A percentile compares a stretch with the other conserved stretches of the same genome.
Conservation (phyloP, 2,329 filamentous ascomycete species). For the Cladorrhinum sp. region DNA sequence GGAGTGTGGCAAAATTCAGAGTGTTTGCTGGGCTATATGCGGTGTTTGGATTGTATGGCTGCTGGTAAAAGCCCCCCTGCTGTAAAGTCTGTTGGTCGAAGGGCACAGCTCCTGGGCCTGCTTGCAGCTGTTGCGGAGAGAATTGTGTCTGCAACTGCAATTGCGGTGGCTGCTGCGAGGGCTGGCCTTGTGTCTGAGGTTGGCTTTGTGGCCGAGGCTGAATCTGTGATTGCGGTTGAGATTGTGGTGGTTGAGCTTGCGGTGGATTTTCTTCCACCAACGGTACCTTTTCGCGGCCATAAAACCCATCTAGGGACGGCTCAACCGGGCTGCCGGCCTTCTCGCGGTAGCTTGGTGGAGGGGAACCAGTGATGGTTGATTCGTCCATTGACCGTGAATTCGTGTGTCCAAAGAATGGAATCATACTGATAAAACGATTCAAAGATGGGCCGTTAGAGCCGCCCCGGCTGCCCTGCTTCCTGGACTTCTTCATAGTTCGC, state of each 20-base stretch:
- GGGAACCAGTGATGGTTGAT: conserved; percentile 7
- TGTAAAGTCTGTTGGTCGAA: not conserved
- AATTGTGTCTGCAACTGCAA: conserved; percentile 1
- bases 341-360: conserved; percentile 26
- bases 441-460: conserved; percentile 15
- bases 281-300: conserved; percentile 23
- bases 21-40: conserved; percentile 18
- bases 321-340: conserved; percentile 13
- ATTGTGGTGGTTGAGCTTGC: conserved; percentile 3
- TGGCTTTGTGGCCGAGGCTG: conserved; percentile 8
- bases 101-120: not conserved
- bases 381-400: conserved; percentile 34
- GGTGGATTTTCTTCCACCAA: not conserved
- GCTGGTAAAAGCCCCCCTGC: conserved; percentile 6
- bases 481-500: conserved; percentile 37
- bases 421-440: conserved; percentile 29
- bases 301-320: conserved; percentile 19
- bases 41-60: conserved; percentile 13
- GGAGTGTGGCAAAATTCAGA: conserved; percentile 1
- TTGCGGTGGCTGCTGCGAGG: not conserved
- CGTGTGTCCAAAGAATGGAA: conserved; percentile 36
- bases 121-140: conserved; percentile 1
- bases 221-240: not conserved
- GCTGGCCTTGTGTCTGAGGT: not conserved
- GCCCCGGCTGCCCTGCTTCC: conserved; percentile 23